A percentile compares a stretch with the other conserved stretches of the same genome.
phyloP scores from a whole-genome alignment of 164 flowering plant genomes.

The Akebia trifoliata region DNA sequence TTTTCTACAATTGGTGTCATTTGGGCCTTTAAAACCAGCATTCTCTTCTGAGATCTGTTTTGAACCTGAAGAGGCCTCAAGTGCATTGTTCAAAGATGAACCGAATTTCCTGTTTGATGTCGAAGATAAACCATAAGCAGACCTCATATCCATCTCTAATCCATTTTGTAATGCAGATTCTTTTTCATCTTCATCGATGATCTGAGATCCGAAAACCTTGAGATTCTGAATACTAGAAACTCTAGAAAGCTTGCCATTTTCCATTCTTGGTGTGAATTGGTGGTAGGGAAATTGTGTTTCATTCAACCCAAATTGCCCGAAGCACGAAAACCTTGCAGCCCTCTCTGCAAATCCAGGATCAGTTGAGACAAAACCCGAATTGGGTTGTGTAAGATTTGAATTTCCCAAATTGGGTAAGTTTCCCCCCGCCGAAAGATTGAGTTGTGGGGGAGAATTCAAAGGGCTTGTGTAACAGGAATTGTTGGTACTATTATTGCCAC shows the following conservation, averaged over 20 bases:
- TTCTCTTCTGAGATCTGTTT: no score
- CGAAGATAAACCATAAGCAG: no score
- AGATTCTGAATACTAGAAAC: conserved; percentile 51
- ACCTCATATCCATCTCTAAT: no score
- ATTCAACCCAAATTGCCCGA: conserved; percentile 38
- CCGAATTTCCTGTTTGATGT: no score
- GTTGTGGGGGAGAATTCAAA: conserved; percentile 62
- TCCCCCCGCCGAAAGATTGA: conserved; percentile 30
- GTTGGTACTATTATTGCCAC: conserved; percentile 36
- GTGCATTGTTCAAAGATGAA: no score
- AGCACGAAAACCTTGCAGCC: conserved; percentile 74
- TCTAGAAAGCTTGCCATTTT: conserved; percentile 39
- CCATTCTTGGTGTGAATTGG: conserved; percentile 16
- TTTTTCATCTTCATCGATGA: no score
- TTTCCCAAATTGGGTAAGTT: conserved; percentile 24
- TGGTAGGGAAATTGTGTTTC: conserved; percentile 30
- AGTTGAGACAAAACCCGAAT: conserved; percentile 40
- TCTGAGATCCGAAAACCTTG: no score
- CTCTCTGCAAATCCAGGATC: conserved; percentile 83
- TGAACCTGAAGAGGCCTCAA: no score
- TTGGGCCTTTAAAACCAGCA: no score
- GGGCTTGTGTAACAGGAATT: conserved; percentile 52
- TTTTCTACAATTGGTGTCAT: no score
- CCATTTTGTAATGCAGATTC: no score
- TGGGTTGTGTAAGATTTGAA: conserved; percentile 22